Conservation (phyloP, 352 stramenopile species). For the Achlya hypogyna region DNA sequence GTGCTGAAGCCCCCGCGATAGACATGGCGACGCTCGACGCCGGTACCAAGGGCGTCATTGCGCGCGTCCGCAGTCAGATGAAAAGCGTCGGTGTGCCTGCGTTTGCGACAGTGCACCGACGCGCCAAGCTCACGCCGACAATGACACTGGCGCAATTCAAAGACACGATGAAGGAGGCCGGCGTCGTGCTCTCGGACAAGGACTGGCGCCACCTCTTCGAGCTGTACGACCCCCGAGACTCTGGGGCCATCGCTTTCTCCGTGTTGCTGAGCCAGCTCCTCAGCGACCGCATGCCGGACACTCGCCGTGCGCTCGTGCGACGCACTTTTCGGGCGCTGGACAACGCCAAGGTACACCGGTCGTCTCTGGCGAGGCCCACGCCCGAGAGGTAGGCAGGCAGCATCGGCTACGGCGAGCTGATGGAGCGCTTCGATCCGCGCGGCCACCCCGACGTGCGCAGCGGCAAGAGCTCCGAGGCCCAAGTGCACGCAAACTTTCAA, state of each 20-base stretch:
- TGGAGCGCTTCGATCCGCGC: neutral
- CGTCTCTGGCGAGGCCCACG: neutral
- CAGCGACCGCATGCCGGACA: neutral
- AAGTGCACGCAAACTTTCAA: neutral
- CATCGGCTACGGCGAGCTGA: neutral
- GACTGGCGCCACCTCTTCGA: constrained; percentile 17
- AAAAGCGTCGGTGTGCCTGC: neutral
- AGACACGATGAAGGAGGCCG: constrained; percentile 9
- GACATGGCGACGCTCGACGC: neutral
- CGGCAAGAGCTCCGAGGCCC: neutral
- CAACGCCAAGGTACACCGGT: neutral
- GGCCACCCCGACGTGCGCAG: neutral
- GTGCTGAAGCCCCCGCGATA: neutral
- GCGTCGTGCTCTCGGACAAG: constrained; percentile 7
- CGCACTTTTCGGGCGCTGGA: constrained; percentile 6
- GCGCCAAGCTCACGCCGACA: neutral
- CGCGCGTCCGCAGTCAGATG: constrained; percentile 1
- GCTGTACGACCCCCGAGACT: neutral
- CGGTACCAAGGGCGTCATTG: neutral
- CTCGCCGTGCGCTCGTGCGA: neutral
- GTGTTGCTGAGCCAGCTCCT: neutral
- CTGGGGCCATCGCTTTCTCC: neutral
- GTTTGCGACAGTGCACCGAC: neutral
- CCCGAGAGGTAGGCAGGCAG: neutral
- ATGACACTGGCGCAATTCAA: constrained; percentile 4